Evolutionary conservation across 2,329 filamentous ascomycete species (phyloP), one percentile per base, ranked within the genome.

Genomic region (Rasamsonia emersonii): DNA sequence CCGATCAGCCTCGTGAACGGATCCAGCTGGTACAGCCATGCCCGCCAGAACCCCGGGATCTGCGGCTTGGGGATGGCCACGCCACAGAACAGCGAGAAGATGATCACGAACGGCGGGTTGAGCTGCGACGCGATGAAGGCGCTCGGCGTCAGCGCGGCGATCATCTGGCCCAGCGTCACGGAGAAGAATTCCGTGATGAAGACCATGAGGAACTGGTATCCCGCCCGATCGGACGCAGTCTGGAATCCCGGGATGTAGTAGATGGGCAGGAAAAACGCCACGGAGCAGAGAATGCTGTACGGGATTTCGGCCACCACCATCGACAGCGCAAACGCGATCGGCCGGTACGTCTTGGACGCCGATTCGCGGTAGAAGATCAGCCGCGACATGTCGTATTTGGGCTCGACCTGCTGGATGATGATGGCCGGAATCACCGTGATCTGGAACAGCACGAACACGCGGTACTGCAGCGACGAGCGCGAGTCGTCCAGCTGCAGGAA

Each of bases 381-480:
- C 25, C 86, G 75, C 40, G 81, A 79, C 48, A 88, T 67, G 50
- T 86, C 79, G 56, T 83, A 93, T 64, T 86, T 88, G 24, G 81
- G 76, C 57, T 93, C 82, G 33, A 93, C 81, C 50, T 93, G 85
- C 1, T 79, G 77, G 35, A 93, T 75, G 54, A 93, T 85, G 18
- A 93, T 68, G 1, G 83, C 82, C 0, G 86, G 85, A 16, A 94
- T 69, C 14, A 93, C 82, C 0, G 84, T 63, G 31, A 86, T 76
- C 55, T 93, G 85, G 73, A 94, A 94, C 56, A 91, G 83, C 58
- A 89, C 76, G 58, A 94, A 94, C 40, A 94, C 73, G 38, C 80
- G 79, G 65, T 91, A 83, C 58, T 94, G 86, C 4, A 94, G 70
- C 2, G 80, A 83, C 1, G 79, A 64, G 7, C 81, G 74, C 2